Evolutionary conservation across 108 stramenopile species (phyloP).

Genomic region (Nitzschia sp.): DNA sequence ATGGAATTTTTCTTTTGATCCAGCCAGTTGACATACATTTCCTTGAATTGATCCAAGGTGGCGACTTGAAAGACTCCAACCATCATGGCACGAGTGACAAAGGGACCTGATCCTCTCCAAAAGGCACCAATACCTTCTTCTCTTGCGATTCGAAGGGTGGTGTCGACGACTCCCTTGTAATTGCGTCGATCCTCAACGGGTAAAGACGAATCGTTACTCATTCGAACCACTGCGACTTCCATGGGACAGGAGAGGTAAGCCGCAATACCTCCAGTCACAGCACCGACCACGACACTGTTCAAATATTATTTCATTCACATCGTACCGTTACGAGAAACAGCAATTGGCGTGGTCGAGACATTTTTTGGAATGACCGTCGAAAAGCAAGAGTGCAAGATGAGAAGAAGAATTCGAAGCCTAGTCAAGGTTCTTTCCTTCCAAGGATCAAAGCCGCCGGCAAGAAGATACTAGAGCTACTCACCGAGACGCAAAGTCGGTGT

Average conservation of each 20-base stretch:
- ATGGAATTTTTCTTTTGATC: constrained; percentile 78
- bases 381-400: background rate
- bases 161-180: constrained; percentile 81
- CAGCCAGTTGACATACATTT: constrained; percentile 57
- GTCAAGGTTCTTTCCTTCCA: background rate
- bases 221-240: constrained; percentile 92
- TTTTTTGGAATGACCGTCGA: background rate
- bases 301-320: too few species aligned
- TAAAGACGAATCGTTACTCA: constrained; percentile 88
- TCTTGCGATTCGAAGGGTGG: constrained; percentile 61
- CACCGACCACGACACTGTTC: constrained; percentile 74
- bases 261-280: constrained; percentile 85
- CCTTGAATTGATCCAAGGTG: constrained; percentile 94
- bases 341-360: too few species aligned
- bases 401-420: background rate
- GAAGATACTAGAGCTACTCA: too few species aligned
- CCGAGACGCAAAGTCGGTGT: constrained; percentile 87
- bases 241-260: constrained; percentile 91
- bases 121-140: constrained; percentile 90
- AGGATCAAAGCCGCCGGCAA: too few species aligned
- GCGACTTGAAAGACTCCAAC: constrained; percentile 95
- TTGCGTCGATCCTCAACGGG: constrained; percentile 82
- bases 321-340: too few species aligned
- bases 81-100: constrained; percentile 90
- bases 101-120: constrained; percentile 89